Base-by-base conservation (phyloP, 2,329 filamentous ascomycete species). In the Colletotrichum sp. region DNA sequence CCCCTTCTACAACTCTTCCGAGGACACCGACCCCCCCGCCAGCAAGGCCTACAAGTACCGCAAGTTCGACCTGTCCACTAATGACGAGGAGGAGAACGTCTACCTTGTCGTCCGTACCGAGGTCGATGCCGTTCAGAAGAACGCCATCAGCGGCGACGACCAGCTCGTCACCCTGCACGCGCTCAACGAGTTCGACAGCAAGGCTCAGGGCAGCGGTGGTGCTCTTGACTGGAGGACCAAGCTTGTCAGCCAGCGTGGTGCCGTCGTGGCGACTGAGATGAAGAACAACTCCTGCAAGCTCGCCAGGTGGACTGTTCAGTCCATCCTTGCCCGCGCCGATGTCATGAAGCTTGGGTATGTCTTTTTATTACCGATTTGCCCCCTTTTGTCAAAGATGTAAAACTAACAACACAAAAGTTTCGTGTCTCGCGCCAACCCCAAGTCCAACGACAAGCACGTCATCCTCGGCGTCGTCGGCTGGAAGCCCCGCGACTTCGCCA, bases 231-330 rank as follows among this genome's bases (percentile, higher is more conserved):
- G 97, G 97, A 92, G 97, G 84, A 94, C 93, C 80, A 99, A 99
- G 91, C 92, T 99, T 76, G 94, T 95, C 78, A 95, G 93, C 81
- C 96, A 98, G 89, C 94, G 97, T 82, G 97, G 97, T 92, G 97
- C 97, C 73, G 96, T 99, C 59, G 94, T 99, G 30, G 97, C 97
- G 25, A 99, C 97, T 15, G 97, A 99, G 90, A 99, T 99, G 97
- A 99, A 99, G 95, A 99, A 99, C 92, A 99, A 99, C 92, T 96
- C 93, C 83, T 98, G 95, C 94, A 99, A 99, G 90, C 93, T 99
- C 78, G 97, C 97, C 74, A 91, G 97, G 85, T 99, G 97, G 97
- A 98, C 97, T 36, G 95, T 96, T 59, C 97, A 99, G 90, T 95
- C 94, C 83, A 98, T 99, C 83, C 92, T 99, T 74, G 96, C 96